Evolutionary conservation across 2,329 filamentous ascomycete species (phyloP).

Genomic region (Bipolaris oryzae): DNA sequence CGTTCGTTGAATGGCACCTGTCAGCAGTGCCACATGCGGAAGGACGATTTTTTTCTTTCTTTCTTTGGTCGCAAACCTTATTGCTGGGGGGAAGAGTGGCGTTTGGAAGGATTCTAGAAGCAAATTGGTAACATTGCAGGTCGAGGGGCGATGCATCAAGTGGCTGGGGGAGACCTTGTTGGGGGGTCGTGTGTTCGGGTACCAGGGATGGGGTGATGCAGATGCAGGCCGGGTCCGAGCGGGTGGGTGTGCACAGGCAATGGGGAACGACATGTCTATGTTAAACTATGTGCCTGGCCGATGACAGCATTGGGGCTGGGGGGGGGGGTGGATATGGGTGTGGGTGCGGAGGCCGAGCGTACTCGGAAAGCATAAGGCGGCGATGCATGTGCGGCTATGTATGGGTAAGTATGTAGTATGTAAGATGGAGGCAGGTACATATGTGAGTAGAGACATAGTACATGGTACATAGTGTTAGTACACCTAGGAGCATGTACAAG

Average conservation of each 20-base stretch:
- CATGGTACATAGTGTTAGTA: too few species aligned
- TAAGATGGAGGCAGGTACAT: too few species aligned
- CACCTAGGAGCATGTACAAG: too few species aligned
- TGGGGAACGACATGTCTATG: not conserved
- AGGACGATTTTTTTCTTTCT: not conserved
- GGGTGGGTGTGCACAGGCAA: slow-evolving; percentile 17
- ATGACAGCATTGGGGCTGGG: slow-evolving; percentile 7
- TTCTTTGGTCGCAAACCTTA: slow-evolving; percentile 7
- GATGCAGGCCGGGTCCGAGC: not conserved
- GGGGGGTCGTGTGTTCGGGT: slow-evolving; percentile 10
- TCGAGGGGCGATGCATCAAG: slow-evolving; percentile 1
- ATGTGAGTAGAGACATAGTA: too few species aligned
- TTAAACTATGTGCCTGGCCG: not conserved
- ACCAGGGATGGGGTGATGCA: slow-evolving; percentile 9
- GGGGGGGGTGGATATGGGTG: not conserved
- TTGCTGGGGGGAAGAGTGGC: not conserved
- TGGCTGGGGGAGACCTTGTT: not conserved
- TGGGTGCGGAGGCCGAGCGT: too few species aligned
- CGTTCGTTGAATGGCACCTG: slow-evolving; percentile 1
- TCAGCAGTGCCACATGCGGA: not conserved
- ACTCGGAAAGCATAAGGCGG: slow-evolving; percentile 3
- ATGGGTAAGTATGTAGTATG: too few species aligned
- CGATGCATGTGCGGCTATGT: slow-evolving; percentile 5
- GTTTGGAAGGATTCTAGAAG: slow-evolving; percentile 26
- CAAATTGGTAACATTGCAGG: slow-evolving; percentile 20